Percentiles rank a stretch among this genome's conserved stretches.
Conservation (phyloP, 192 early-diverging fungal species). For the Linderina pennispora region DNA sequence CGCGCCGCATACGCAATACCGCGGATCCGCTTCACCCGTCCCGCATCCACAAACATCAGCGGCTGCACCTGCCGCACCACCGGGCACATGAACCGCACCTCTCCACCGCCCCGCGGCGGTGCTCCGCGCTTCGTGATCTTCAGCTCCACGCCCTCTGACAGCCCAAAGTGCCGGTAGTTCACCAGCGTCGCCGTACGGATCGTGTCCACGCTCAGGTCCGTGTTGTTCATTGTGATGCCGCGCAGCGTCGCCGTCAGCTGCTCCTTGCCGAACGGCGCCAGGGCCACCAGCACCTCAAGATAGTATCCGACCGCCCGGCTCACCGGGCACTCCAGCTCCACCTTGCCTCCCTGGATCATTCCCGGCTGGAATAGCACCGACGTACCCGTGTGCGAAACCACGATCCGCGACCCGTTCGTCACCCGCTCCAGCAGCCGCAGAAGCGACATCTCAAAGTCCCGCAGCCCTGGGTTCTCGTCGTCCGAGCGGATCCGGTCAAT, state of each 20-base stretch:
- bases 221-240: conserved; percentile 91
- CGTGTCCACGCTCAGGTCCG: conserved; percentile 87
- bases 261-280: conserved; percentile 90
- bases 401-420: conserved; percentile 89
- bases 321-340: conserved; percentile 82
- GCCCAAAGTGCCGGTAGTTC: conserved; percentile 78
- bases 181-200: conserved; percentile 86
- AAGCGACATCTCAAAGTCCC: conserved; percentile 88
- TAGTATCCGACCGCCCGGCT: conserved; percentile 90
- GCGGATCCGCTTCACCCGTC: conserved; percentile 87
- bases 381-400: conserved; percentile 90
- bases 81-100: conserved; percentile 82
- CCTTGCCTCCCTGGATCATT: conserved; percentile 78
- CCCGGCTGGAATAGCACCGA: conserved; percentile 82
- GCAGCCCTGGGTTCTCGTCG: conserved; percentile 80
- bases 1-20: conserved; percentile 91
- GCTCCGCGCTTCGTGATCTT: conserved; percentile 88
- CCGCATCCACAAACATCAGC: conserved; percentile 75
- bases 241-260: conserved; percentile 77
- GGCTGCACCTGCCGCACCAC: conserved; percentile 71
- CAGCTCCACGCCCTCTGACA: conserved; percentile 77
- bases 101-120: conserved; percentile 88
- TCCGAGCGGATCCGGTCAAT: conserved; percentile 88
- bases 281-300: conserved; percentile 82
- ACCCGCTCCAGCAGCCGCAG: conserved; percentile 87